Conservation (phyloP, 805 yeast species). For the Saturnispora serradocipensis region DNA sequence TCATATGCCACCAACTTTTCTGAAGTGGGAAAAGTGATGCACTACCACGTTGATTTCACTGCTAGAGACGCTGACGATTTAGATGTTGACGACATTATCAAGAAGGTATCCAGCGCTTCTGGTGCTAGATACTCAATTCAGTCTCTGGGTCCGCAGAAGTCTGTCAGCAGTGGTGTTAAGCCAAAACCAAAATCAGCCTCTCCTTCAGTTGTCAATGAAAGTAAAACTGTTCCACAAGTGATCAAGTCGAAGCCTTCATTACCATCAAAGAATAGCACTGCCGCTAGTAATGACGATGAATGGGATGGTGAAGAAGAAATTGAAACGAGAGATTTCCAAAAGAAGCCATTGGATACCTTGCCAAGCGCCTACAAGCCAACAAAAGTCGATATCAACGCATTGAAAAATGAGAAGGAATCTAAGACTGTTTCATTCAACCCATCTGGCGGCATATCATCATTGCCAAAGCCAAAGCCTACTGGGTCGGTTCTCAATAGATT, state of each 20-base stretch:
- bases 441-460: conserved; percentile 39
- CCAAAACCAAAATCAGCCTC: conserved; percentile 23
- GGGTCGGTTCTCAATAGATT: conserved; percentile 43
- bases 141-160: conserved; percentile 17
- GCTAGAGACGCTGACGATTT: conserved; percentile 93
- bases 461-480: conserved; percentile 54
- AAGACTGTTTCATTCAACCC: conserved; percentile 42
- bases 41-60: conserved; percentile 92
- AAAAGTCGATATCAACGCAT: conserved; percentile 47
- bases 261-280: conserved; percentile 10
- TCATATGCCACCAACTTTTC: conserved; percentile 73
- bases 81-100: conserved; percentile 64
- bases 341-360: conserved; percentile 41
- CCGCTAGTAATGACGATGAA: conserved; percentile 34
- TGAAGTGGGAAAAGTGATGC: conserved; percentile 61
- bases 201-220: conserved; percentile 20
- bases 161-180: conserved; percentile 23
- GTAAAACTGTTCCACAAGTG: conserved; percentile 13
- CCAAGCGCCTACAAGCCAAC: conserved; percentile 62
- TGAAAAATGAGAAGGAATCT: conserved; percentile 37
- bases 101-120: conserved; percentile 79
- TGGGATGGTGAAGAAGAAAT: conserved; percentile 65
- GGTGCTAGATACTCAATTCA: conserved; percentile 89
- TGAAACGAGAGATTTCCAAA: conserved; percentile 42
- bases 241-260: conserved; percentile 8